Base-by-base conservation (phyloP, 1,284 basidiomycete genomes). In the Veloporphyrellus conicus region DNA sequence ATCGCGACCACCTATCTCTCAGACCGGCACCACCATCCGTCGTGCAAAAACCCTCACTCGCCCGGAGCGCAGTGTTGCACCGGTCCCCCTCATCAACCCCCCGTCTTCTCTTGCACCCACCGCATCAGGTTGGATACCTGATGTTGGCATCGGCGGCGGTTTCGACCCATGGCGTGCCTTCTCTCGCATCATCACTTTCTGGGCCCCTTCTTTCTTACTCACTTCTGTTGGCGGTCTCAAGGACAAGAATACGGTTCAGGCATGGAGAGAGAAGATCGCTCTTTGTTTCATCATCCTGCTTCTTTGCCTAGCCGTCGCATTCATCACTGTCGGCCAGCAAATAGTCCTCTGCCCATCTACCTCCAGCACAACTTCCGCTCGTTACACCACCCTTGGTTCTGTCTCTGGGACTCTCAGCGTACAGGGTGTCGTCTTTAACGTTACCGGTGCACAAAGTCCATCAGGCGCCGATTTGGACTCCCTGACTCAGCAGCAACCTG, bases 211-310 rank as follows among this genome's bases (percentile, higher is more conserved):
- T 40, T 77, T 84, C 55, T 64, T 94, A 14, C 78, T 98, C 46
- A 71, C 77, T 19, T 80, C 84, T 12, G 53, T 90, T 5, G 87
- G 87, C 48, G 91, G 93, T 41, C 77, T 98, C 67, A 85, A 81
- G 61, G 90, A 93, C 66, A 78, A 79, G 63, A 73, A 79, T 44
- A 75, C 82, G 50, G 77, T 83, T 55, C 91, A 97, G 70, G 96
- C 96, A 1, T 99, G 96, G 96, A 81, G 96, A 58, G 96, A 99
- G 71, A 99, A 99, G 75, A 83, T 97, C 51, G 83, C 93, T 6
- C 78, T 99, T 8, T 97, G 93, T 67, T 82, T 87, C 67, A 85
- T 96, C 61, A 89, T 93, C 45, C 59, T 82, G 49, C 28, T 91
- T 20, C 70, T 97, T 20, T 96, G 93, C 57, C 85, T 75, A 19